These are phyloP conservation scores for Botryosphaeria agaves DNA, from an alignment of 2,329 filamentous ascomycete genomes.

Conservation along the genomic window DNA sequence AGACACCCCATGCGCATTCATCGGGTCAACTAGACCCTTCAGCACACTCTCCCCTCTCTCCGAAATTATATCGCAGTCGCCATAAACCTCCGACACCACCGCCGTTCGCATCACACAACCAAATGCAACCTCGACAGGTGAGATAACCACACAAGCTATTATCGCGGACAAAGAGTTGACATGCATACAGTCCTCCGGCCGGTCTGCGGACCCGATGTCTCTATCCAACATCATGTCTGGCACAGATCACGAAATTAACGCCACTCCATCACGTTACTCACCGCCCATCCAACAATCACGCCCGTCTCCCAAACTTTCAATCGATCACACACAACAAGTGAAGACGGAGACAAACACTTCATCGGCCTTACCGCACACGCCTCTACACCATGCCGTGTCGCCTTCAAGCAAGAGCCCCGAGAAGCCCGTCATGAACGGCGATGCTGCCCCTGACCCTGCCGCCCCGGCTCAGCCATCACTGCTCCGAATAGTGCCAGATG, in stretches of 20 bases:
- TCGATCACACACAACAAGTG: constrained; percentile 38
- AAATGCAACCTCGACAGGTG: constrained; percentile 18
- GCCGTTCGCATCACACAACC: constrained; percentile 13
- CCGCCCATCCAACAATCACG: constrained; percentile 9
- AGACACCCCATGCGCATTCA: constrained; percentile 14
- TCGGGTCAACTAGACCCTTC: constrained; percentile 14
- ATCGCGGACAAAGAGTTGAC: too few species aligned
- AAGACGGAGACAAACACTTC: constrained; percentile 33
- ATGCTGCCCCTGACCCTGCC: too few species aligned
- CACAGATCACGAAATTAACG: constrained; percentile 41
- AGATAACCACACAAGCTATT: constrained; percentile 3
- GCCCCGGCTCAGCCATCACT: constrained; percentile 11
- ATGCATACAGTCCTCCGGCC: constrained; percentile 53
- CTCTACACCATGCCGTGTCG: too few species aligned
- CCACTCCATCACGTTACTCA: constrained; percentile 29
- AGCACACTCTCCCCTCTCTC: constrained; percentile 20
- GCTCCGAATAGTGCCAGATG: too few species aligned
- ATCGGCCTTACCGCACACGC: too few species aligned
- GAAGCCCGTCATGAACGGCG: too few species aligned
- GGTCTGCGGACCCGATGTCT: constrained; percentile 78
- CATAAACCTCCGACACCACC: constrained; percentile 18
- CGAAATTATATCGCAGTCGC: constrained; percentile 15
- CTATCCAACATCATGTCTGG: constrained; percentile 88
- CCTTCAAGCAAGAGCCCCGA: too few species aligned
- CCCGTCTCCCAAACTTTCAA: constrained; percentile 17